Conservation (phyloP, 306 rosid genomes). For the Hippophae rhamnoides region DNA sequence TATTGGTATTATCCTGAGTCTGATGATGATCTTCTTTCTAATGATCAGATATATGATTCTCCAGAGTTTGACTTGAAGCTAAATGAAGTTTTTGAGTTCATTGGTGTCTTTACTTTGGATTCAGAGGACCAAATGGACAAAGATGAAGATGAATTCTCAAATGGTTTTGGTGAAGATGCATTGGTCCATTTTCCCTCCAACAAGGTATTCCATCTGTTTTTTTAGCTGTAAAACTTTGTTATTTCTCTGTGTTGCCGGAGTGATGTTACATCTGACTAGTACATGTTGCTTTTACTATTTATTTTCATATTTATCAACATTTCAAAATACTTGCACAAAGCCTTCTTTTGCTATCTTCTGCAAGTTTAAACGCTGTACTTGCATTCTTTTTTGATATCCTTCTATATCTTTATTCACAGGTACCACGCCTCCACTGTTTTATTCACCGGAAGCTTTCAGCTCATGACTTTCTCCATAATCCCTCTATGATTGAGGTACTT, state of each 20-base stretch:
- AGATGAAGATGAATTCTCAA: slow-evolving; percentile 29
- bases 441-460: slow-evolving; percentile 63
- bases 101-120: slow-evolving; percentile 67
- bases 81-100: slow-evolving; percentile 82
- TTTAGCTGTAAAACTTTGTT: not conserved
- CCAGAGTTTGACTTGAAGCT: slow-evolving; percentile 73
- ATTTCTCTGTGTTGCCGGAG: not conserved
- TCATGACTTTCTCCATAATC: slow-evolving; percentile 45
- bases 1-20: not conserved
- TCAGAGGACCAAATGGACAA: slow-evolving; percentile 41
- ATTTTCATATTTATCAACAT: not conserved
- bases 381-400: not conserved
- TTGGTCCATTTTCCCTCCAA: slow-evolving; percentile 43
- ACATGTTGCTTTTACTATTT: not conserved
- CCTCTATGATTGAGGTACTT: slow-evolving; percentile 47
- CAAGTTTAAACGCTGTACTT: no score
- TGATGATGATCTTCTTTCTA: slow-evolving; percentile 7
- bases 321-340: no score
- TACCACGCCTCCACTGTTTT: slow-evolving; percentile 85
- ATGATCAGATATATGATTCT: slow-evolving; percentile 63
- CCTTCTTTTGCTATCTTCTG: no score
- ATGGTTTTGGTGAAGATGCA: slow-evolving; percentile 48
- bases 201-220: slow-evolving; percentile 38
- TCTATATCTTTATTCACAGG: slow-evolving; percentile 30
- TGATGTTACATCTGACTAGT: not conserved